Conservation (phyloP, 2,329 filamentous ascomycete species). For the Daldinia sp. region DNA sequence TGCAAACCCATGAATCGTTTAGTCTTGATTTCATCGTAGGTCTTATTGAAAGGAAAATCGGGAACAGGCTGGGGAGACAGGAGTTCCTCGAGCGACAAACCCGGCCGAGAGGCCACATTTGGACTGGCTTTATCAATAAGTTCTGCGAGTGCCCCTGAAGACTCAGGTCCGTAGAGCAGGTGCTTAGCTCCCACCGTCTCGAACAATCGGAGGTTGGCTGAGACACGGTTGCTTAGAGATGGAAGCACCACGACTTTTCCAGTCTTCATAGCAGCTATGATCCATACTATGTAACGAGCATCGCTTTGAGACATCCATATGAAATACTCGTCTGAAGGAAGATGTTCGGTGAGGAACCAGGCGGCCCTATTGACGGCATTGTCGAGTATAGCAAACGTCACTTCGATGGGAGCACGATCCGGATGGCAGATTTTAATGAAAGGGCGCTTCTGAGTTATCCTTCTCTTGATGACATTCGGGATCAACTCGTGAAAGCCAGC, state of each 20-base stretch:
- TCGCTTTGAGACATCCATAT: conserved; percentile 43
- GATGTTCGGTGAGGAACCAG: conserved; percentile 38
- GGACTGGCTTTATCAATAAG: conserved; percentile 25
- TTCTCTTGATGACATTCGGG: conserved; percentile 30
- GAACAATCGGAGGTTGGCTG: conserved; percentile 24
- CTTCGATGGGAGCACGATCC: conserved; percentile 27
- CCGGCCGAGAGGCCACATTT: conserved; percentile 18
- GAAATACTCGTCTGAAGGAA: conserved; percentile 30
- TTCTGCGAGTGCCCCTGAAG: conserved; percentile 21
- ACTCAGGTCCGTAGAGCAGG: conserved; percentile 32
- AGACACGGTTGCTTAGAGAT: conserved; percentile 33
- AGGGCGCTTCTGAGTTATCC: conserved; percentile 28
- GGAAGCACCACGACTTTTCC: conserved; percentile 36
- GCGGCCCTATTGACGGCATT: conserved; percentile 41
- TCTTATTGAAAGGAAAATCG: conserved; percentile 27
- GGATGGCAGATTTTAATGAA: conserved; percentile 29
- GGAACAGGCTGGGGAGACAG: conserved; percentile 26
- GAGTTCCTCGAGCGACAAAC: conserved; percentile 24
- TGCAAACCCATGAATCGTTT: conserved; percentile 32
- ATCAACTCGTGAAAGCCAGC: conserved; percentile 34
- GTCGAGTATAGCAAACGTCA: conserved; percentile 30
- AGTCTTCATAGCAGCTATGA: conserved; percentile 40
- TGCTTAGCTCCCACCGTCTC: conserved; percentile 21
- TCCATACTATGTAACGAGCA: conserved; percentile 39
- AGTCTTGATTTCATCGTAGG: conserved; percentile 26